Percentiles rank a stretch among this genome's conserved stretches.
These are phyloP conservation scores for Yarrowia sp. DNA, from an alignment of 805 yeast genomes.

Conservation along the genomic window DNA sequence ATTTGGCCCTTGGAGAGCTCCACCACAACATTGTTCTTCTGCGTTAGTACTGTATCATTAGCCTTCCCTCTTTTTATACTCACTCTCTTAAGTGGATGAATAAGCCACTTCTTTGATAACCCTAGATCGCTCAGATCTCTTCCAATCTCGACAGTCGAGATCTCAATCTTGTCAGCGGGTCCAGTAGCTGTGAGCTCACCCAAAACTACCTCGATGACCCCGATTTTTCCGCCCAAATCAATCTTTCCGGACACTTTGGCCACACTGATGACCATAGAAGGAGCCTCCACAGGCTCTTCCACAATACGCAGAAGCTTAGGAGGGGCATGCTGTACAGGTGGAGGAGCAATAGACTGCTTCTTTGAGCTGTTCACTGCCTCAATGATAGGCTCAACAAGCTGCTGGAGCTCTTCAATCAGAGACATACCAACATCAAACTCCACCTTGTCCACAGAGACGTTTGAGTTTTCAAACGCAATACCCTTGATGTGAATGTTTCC, in stretches of 20 bases:
- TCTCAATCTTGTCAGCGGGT: conserved; percentile 9
- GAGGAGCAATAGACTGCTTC: neutral
- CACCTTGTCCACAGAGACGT: neutral
- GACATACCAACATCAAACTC: neutral
- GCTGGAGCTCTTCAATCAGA: neutral
- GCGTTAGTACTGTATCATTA: neutral
- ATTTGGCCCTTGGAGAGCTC: conserved; percentile 51
- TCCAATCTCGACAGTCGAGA: conserved; percentile 16
- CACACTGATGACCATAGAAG: neutral
- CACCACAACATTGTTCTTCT: conserved; percentile 44
- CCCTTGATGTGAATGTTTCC: conserved; percentile 2
- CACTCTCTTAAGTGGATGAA: conserved; percentile 26
- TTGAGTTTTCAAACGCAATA: neutral
- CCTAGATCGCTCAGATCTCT: conserved; percentile 24
- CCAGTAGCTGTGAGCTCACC: conserved; percentile 11
- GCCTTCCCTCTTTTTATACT: neutral
- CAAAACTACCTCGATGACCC: conserved; percentile 3
- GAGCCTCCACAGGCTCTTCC: conserved; percentile 2
- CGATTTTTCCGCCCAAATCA: neutral
- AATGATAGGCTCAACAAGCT: conserved; percentile 6
- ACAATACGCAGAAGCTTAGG: conserved; percentile 16
- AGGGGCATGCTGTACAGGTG: neutral
- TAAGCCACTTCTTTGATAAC: neutral
- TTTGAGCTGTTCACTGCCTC: neutral
- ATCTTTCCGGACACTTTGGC: neutral